A percentile compares a stretch with the other conserved stretches of the same genome.
phyloP scores from a whole-genome alignment of 164 flowering plant genomes.

The Vitis cinerea region DNA sequence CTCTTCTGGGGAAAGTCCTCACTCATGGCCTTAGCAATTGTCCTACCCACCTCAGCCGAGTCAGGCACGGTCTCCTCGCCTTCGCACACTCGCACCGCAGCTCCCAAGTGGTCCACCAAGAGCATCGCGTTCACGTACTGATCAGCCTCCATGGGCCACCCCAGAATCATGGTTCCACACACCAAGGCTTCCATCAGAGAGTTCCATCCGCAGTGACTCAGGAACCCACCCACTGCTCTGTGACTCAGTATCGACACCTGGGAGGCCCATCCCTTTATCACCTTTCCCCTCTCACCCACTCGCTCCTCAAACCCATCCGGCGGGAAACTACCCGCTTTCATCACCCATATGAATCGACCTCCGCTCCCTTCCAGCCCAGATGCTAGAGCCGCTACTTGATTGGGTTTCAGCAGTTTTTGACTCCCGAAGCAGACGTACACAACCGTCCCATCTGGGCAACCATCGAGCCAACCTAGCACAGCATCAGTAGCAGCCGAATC shows the following conservation, averaged over 20 bases:
- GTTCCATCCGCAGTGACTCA: conserved; percentile 40
- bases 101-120: conserved; percentile 37
- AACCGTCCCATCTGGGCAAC: conserved; percentile 39
- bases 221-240: conserved; percentile 29
- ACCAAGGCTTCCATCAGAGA: conserved; percentile 26
- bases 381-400: conserved; percentile 38
- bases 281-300: conserved; percentile 35
- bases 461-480: conserved; percentile 34
- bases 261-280: conserved; percentile 28
- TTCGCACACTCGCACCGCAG: conserved; percentile 36
- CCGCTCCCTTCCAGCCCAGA: conserved; percentile 41
- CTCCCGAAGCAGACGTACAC: conserved; percentile 52
- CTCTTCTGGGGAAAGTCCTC: conserved; percentile 9
- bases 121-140: conserved; percentile 40
- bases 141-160: conserved; percentile 45
- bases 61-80: conserved; percentile 39
- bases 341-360: conserved; percentile 45
- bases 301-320: conserved; percentile 50
- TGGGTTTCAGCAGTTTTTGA: conserved; percentile 25
- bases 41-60: conserved; percentile 25
- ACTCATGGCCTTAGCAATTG: conserved; percentile 19
- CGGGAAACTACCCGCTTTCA: conserved; percentile 21
- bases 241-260: conserved; percentile 27
- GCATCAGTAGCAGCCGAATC: neutral
- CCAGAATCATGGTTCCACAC: conserved; percentile 30